Conservation (phyloP, 306 rosid species). For the Cucumis sativus region DNA sequence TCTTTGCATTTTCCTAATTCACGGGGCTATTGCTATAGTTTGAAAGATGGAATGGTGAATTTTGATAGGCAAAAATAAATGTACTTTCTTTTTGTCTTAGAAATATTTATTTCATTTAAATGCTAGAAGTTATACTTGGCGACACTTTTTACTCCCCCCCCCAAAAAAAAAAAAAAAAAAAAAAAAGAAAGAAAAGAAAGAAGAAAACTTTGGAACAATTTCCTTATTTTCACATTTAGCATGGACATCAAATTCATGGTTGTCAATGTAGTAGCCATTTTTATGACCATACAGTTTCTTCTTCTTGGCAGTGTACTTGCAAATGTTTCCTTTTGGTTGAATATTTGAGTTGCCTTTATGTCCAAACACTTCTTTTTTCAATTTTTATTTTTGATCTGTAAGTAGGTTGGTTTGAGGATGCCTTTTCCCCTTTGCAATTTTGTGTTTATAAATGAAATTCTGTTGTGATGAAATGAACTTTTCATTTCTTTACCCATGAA, state of each 20-base stretch:
- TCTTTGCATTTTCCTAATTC: neutral
- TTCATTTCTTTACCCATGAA: neutral
- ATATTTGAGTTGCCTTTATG: no score
- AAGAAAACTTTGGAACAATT: neutral
- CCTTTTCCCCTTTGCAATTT: neutral
- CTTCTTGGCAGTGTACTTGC: neutral
- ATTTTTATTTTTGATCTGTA: neutral
- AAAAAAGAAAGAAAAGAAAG: no score
- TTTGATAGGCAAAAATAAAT: neutral
- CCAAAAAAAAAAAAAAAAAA: no score
- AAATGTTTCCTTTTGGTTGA: neutral
- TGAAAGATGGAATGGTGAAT: neutral
- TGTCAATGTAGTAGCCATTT: neutral
- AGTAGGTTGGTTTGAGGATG: neutral
- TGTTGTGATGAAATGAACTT: neutral
- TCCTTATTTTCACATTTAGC: neutral
- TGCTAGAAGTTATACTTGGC: neutral
- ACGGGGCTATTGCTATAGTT: neutral
- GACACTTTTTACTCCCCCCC: no score
- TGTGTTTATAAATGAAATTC: neutral
- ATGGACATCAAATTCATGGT: neutral
- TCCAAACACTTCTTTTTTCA: no score
- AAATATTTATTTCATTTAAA: neutral
- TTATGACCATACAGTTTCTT: neutral
- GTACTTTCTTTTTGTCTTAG: neutral